Evolutionary conservation across 345 rosid species (phyloP), one percentile per base, ranked within the genome.

Genomic region (Isatis tinctoria): DNA sequence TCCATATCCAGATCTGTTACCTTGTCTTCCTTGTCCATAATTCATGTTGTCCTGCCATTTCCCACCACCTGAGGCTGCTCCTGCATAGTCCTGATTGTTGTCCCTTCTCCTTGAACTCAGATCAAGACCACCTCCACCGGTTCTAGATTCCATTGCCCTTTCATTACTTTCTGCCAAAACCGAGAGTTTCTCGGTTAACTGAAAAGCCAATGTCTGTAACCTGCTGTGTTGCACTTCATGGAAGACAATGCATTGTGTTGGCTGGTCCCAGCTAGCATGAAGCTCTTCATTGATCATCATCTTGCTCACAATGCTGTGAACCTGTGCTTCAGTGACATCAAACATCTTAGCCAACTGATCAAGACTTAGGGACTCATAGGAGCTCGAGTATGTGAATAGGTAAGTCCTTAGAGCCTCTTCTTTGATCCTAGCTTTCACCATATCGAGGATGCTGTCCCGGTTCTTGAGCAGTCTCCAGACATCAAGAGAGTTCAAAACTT

Each of bases 211-310:
- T 9, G 85, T 73, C 69, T 93, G 97, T 73, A 91, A 44, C 84
- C 94, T 89, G 39, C 90, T 76, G 72, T 85, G 83, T 83, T 87
- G 86, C 45, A 88, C 84, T 54, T 86, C 87, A 40, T 87, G 94
- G 92, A 93, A 89, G 74, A 89, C 74, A 6, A 93, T 69, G 65
- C 96, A 89, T 14, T 28, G 78, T 3, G 91, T 86, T 43, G 97
- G 94, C 87, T 93, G 96, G 74, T 93, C 97, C 98, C 96, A 93
- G 65, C 91, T 89, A 39, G 92, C 92, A 44, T 67, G 79, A 58
- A 72, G 74, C 57, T 72, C 80, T 10, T 77, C 80, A 3, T 83
- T 89, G 49, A 91, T 83, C 92, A 91, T 89, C 97, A 93, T 87
- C 84, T 88, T 93, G 82, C 96, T 91, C 22, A 87, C 91, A 28